Evolutionary conservation across 1,284 basidiomycete genomes (phyloP).

Genomic region (Flammula alnicola): DNA sequence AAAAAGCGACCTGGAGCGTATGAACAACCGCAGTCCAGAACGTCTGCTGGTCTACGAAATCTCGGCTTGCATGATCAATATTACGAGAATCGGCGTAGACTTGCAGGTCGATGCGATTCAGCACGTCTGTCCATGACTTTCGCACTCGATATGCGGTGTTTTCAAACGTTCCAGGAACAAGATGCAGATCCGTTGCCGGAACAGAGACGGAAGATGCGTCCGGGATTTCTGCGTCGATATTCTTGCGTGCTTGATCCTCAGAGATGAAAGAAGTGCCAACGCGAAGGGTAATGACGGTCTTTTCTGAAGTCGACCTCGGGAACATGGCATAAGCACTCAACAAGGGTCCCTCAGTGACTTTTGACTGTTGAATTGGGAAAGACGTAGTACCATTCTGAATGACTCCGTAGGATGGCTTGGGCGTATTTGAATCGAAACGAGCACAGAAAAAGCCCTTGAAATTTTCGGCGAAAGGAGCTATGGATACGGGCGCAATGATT

Average conservation of each 20-base stretch:
- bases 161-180: constrained; percentile 47
- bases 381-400: constrained; percentile 48
- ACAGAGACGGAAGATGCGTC: constrained; percentile 38
- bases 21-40: constrained; percentile 77
- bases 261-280: constrained; percentile 84
- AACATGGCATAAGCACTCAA: constrained; percentile 69
- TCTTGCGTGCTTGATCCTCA: constrained; percentile 70
- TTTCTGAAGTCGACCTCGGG: constrained; percentile 17
- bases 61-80: constrained; percentile 32
- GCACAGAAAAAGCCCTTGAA: constrained; percentile 80
- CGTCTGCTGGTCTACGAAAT: constrained; percentile 47
- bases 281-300: constrained; percentile 56
- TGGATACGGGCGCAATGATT: constrained; percentile 64
- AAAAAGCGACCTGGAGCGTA: constrained; percentile 57
- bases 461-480: constrained; percentile 50
- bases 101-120: constrained; percentile 64
- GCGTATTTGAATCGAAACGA: constrained; percentile 53
- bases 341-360: constrained; percentile 43
- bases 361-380: constrained; percentile 27
- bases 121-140: constrained; percentile 73
- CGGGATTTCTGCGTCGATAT: constrained; percentile 66
- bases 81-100: constrained; percentile 45
- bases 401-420: constrained; percentile 47
- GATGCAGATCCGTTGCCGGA: constrained; percentile 6
- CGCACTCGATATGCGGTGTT: constrained; percentile 63